Evolutionary conservation across 192 early-diverging fungal species (phyloP).

Genomic region (Pecoramyces ruminantium): DNA sequence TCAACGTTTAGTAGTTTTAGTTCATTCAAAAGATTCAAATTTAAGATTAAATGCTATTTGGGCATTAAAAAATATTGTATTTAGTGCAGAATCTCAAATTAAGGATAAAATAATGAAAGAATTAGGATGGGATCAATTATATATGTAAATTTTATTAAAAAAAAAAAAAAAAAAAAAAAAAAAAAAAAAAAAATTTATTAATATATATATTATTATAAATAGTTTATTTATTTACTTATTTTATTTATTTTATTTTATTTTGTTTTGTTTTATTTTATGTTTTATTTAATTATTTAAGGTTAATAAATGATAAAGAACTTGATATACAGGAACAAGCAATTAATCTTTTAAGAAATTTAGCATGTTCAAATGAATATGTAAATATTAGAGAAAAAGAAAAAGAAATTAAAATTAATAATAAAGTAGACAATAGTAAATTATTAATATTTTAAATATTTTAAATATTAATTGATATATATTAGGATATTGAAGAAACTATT

Average conservation of each 20-base stretch:
- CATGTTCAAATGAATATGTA: slow-evolving; percentile 26
- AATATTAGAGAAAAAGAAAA: no score
- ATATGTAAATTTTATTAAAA: background rate
- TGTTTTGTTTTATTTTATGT: background rate
- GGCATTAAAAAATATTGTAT: slow-evolving; percentile 68
- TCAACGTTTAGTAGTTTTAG: slow-evolving; percentile 43
- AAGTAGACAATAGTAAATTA: background rate
- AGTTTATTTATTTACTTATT: no score
- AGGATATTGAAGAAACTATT: slow-evolving; percentile 53
- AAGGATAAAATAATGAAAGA: slow-evolving; percentile 50
- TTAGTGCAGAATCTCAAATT: slow-evolving; percentile 38
- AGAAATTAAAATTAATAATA: background rate
- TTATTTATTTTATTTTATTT: no score
- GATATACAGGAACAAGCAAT: slow-evolving; percentile 61
- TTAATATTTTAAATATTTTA: background rate
- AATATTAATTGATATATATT: background rate
- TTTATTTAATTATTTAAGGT: slow-evolving; percentile 3
- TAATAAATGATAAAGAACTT: slow-evolving; percentile 39
- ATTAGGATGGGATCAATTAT: slow-evolving; percentile 41
- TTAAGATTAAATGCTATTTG: slow-evolving; percentile 58
- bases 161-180: no score
- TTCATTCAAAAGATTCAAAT: slow-evolving; percentile 1
- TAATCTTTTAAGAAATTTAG: slow-evolving; percentile 56
- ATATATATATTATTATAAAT: no score
- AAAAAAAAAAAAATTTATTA: no score